Conservation (phyloP, 176 grass and related monocot genomes). For the Ensete ventricosum region DNA sequence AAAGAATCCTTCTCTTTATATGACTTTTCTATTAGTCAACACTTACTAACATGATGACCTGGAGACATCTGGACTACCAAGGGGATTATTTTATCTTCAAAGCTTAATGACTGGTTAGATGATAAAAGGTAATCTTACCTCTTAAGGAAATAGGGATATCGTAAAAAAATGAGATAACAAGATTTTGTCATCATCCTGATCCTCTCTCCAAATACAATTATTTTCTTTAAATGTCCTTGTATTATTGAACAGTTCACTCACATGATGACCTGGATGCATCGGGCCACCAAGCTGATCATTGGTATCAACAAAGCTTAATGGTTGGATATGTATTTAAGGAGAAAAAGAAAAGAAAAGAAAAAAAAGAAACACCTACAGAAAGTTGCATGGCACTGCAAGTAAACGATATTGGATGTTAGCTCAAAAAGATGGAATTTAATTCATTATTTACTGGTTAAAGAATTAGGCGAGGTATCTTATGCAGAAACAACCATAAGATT, state of each 20-base stretch:
- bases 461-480: neutral
- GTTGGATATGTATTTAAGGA: too few relatives aligned
- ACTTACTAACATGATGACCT: too few relatives aligned
- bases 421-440: neutral
- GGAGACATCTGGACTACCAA: too few relatives aligned
- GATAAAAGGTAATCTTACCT: too few relatives aligned
- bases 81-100: too few relatives aligned
- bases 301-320: neutral
- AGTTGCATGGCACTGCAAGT: neutral
- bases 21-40: too few relatives aligned
- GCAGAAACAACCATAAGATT: neutral
- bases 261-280: neutral
- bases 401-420: neutral
- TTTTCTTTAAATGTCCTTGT: neutral
- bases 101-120: too few relatives aligned
- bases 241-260: neutral
- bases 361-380: neutral
- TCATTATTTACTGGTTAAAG: neutral
- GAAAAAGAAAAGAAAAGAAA: too few relatives aligned
- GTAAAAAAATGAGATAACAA: too few relatives aligned
- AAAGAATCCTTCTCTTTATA: too few relatives aligned
- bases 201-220: neutral
- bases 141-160: too few relatives aligned
- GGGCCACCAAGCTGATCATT: neutral
- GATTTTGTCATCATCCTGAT: too few relatives aligned